Conservation (phyloP, 2,329 filamentous ascomycete genomes). For the Colletotrichum sp. region DNA sequence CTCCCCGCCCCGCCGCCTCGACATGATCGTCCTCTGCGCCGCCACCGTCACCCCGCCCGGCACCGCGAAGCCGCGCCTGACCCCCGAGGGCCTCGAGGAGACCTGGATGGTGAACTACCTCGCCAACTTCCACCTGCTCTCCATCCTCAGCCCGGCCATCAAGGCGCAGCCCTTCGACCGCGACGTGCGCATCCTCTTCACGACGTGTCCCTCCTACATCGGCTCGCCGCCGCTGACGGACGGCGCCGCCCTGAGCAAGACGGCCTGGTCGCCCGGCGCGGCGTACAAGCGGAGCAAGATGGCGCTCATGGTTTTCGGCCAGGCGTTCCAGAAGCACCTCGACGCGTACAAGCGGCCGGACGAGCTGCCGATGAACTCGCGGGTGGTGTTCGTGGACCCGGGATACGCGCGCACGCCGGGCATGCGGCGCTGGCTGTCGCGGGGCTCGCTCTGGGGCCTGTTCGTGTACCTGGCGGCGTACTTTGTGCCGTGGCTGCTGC, state of each 20-base stretch:
- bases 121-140: conserved; percentile 92
- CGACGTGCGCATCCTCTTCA: conserved; percentile 86
- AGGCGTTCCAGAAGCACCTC: conserved; percentile 91
- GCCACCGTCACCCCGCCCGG: conserved; percentile 77
- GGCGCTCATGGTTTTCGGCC: conserved; percentile 86
- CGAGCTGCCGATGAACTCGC: conserved; percentile 78
- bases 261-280: conserved; percentile 58
- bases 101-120: conserved; percentile 97
- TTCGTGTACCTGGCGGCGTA: conserved; percentile 79
- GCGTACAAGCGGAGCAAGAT: conserved; percentile 74
- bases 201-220: conserved; percentile 89
- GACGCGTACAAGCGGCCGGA: conserved; percentile 85
- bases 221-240: conserved; percentile 71
- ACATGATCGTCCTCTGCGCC: conserved; percentile 90
- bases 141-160: conserved; percentile 88
- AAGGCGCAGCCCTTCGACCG: conserved; percentile 91
- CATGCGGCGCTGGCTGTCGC: conserved; percentile 83
- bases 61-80: conserved; percentile 63
- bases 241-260: conserved; percentile 41
- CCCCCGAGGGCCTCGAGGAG: conserved; percentile 79
- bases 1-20: conserved; percentile 82
- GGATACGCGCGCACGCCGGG: conserved; percentile 86
- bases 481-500: conserved; percentile 81
- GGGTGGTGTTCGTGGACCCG: conserved; percentile 87
- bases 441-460: conserved; percentile 83